Base-by-base conservation (phyloP, 257 asterid genomes). In the Gynochthodes officinalis region DNA sequence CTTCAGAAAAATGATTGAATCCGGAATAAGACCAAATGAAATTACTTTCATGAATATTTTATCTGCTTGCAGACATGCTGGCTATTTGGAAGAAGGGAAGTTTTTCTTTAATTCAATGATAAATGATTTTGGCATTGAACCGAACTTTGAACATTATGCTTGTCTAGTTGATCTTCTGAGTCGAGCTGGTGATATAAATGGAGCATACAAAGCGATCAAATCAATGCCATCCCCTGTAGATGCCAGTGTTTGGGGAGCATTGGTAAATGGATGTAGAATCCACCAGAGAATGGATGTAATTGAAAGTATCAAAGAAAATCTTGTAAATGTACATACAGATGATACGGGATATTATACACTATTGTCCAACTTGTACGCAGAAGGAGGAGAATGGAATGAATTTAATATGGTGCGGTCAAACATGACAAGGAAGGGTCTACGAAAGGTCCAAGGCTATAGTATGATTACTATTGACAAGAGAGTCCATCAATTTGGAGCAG, bases 111-210 rank as follows among this genome's bases (percentile, higher is more conserved):
- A 86, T 68, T 82, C 85, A 21, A 88, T 93, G 96, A 72, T 11
- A 46, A 46, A 62, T 11, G 89, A 81, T 74, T 88, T 81, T 30
- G 88, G 85, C 21, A 81, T 89, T 46, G 66, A 63, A 50, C 97
- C 98, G 0, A 86, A 81, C 64, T 70, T 80, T 0, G 97, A 89
- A 80, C 98, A 93, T 64, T 91, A 85, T 64, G 92, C 89, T 2
- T 92, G 96, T 71, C 78, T 91, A 80, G 96, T 93, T n/a, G 98
- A 93, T 82, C 79, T 93, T 78, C 75, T 89, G 60, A 93, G 98
- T 77, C 95, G 96, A 57, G 87, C 87, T 7, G 98, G 97, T 63
- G 96, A 91, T 77, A 77, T 93, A 23, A 79, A 74, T 12, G 90
- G 84, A 27, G 97, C 98, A 0, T 82, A 87, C 73, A 85, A 85